A percentile compares a stretch with the other conserved stretches of the same genome.
Evolutionary conservation across 1,139 yeast species (phyloP).

Genomic region (Wickerhamiella pararugosa): DNA sequence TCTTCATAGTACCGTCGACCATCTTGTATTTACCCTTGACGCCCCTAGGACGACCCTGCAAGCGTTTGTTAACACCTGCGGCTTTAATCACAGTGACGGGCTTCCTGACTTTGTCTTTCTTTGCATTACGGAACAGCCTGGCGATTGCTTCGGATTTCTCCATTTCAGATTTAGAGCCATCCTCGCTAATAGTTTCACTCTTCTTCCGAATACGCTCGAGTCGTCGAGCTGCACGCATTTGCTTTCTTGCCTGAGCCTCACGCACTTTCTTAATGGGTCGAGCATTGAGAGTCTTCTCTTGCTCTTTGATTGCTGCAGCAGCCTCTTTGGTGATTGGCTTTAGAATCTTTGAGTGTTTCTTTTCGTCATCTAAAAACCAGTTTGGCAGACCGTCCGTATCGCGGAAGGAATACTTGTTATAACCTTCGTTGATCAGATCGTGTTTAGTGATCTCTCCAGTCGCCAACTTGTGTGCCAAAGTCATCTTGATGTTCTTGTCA

Average conservation of each 20-base stretch:
- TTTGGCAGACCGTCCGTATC: slow-evolving; percentile 83
- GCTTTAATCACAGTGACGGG: slow-evolving; percentile 85
- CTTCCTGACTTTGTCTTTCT: slow-evolving; percentile 58
- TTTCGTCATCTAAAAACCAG: slow-evolving; percentile 93
- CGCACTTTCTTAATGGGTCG: slow-evolving; percentile 95
- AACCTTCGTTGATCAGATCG: slow-evolving; percentile 80
- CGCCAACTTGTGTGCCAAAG: slow-evolving; percentile 91
- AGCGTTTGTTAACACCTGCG: slow-evolving; percentile 68
- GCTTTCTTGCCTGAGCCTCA: slow-evolving; percentile 95
- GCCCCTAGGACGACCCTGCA: slow-evolving; percentile 93
- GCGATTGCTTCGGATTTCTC: slow-evolving; percentile 91
- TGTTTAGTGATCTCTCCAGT: slow-evolving; percentile 72
- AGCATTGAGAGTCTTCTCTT: slow-evolving; percentile 79
- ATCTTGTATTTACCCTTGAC: slow-evolving; percentile 94
- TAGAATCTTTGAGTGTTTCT: slow-evolving; percentile 64
- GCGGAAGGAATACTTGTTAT: slow-evolving; percentile 80
- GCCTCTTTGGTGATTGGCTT: slow-evolving; percentile 97
- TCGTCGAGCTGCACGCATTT: slow-evolving; percentile 80
- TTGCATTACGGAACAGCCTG: slow-evolving; percentile 65
- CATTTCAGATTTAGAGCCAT: slow-evolving; percentile 69
- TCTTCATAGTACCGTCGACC: slow-evolving; percentile 98
- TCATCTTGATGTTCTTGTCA: slow-evolving; percentile 43
- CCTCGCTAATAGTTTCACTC: slow-evolving; percentile 83
- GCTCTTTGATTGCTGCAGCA: slow-evolving; percentile 78
- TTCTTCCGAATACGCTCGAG: slow-evolving; percentile 87